Conservation (phyloP, 768 basidiomycete genomes). For the Rhodotorula toruloides region DNA sequence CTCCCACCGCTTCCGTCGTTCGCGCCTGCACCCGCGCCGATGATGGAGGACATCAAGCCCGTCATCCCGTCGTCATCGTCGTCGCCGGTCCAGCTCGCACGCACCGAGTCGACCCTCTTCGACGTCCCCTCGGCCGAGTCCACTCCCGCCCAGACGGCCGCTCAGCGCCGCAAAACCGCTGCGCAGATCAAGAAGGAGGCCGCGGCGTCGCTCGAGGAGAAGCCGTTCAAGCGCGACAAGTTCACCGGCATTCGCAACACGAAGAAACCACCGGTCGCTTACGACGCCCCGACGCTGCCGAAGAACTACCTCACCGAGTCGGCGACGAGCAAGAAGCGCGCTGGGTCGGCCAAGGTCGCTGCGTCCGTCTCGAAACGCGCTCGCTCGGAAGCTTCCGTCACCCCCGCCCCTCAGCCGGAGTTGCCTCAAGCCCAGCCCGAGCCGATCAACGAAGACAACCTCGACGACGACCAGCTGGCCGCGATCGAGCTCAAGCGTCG, state of each 20-base stretch:
- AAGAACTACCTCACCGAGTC: slow-evolving; percentile 41
- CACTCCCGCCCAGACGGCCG: background rate
- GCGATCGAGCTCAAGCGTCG: slow-evolving; percentile 72
- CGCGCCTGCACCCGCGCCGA: slow-evolving; percentile 5
- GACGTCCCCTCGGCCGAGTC: slow-evolving; percentile 5
- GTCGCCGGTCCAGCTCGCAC: slow-evolving; percentile 5
- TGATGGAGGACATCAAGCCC: slow-evolving; percentile 24
- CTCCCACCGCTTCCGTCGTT: too few species aligned
- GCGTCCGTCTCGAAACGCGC: slow-evolving; percentile 1
- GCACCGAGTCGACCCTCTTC: slow-evolving; percentile 19
- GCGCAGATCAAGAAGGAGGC: slow-evolving; percentile 31
- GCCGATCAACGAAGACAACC: slow-evolving; percentile 24
- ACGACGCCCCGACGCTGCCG: slow-evolving; percentile 41
- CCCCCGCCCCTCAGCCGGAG: background rate
- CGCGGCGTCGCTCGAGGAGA: slow-evolving; percentile 8
- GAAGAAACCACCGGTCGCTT: slow-evolving; percentile 30
- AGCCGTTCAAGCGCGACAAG: slow-evolving; percentile 32
- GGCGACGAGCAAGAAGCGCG: slow-evolving; percentile 39
- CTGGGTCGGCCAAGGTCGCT: slow-evolving; percentile 23
- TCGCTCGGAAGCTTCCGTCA: background rate
- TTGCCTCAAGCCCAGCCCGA: slow-evolving; percentile 12
- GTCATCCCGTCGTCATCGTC: background rate
- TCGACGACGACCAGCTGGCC: slow-evolving; percentile 45
- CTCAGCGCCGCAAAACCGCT: too few species aligned
- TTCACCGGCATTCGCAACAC: slow-evolving; percentile 42